Evolutionary conservation across 2,329 filamentous ascomycete species (phyloP).

Genomic region (Colletotrichum abscissum): DNA sequence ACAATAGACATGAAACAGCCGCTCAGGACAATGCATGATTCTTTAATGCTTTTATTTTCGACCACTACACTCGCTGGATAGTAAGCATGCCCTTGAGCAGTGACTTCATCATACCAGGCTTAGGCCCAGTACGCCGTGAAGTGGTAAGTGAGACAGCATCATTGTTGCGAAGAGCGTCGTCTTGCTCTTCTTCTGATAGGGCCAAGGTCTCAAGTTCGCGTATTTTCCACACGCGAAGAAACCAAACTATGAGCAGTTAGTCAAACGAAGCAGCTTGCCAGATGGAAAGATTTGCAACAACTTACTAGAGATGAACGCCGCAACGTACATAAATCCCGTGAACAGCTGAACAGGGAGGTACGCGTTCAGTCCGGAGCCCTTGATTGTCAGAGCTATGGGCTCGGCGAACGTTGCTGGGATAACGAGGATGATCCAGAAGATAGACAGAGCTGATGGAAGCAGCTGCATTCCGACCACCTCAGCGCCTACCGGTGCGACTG

Average conservation of each 20-base stretch:
- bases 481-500: slow-evolving; percentile 75
- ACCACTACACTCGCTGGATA: slow-evolving; percentile 24
- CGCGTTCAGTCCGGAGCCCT: slow-evolving; percentile 51
- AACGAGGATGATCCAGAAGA: slow-evolving; percentile 78
- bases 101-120: background rate
- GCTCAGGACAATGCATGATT: background rate
- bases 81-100: slow-evolving; percentile 3
- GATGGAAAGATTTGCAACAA: background rate
- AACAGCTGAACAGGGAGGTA: slow-evolving; percentile 69
- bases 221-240: slow-evolving; percentile 35
- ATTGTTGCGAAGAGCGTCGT: slow-evolving; percentile 3
- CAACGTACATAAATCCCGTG: slow-evolving; percentile 70
- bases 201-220: slow-evolving; percentile 26
- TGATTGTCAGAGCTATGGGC: slow-evolving; percentile 70
- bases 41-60: background rate
- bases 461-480: slow-evolving; percentile 79
- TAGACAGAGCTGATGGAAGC: slow-evolving; percentile 74
- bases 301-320: slow-evolving; percentile 59
- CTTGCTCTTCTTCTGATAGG: slow-evolving; percentile 4
- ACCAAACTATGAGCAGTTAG: slow-evolving; percentile 29
- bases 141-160: slow-evolving; percentile 16
- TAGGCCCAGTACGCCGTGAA: slow-evolving; percentile 8
- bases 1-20: background rate
- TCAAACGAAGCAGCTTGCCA: too few species aligned
- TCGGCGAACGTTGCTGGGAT: slow-evolving; percentile 77